Percentiles rank a stretch among this genome's conserved stretches.
These are phyloP conservation scores for Corylus americana DNA, from an alignment of 306 rosid genomes.

Conservation along the genomic window DNA sequence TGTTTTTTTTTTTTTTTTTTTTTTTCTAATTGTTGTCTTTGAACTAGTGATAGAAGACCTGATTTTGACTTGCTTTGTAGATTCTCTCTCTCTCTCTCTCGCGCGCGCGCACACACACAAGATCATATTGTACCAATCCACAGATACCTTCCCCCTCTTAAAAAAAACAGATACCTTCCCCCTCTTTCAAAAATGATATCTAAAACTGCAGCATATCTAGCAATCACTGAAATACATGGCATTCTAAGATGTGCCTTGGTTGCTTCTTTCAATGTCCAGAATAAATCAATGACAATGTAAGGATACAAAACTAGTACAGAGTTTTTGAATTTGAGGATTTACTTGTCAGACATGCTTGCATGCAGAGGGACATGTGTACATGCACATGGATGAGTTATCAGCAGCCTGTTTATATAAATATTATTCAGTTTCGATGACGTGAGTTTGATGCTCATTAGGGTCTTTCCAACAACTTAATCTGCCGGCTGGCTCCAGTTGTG, in stretches of 20 bases:
- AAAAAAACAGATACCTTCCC: not conserved
- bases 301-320: not conserved
- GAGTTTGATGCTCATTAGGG: not conserved
- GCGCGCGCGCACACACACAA: not conserved
- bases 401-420: not conserved
- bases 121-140: not conserved
- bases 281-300: not conserved
- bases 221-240: not conserved
- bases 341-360: not conserved
- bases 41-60: not conserved
- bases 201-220: not conserved
- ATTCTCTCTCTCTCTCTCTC: not conserved
- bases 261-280: not conserved
- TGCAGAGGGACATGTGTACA: not conserved
- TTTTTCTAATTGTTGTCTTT: not conserved
- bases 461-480: too few species aligned
- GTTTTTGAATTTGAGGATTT: not conserved
- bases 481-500: too few species aligned
- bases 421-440: not conserved
- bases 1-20: too few species aligned
- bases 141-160: not conserved
- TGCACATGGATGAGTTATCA: not conserved
- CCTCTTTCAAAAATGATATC: not conserved
- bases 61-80: not conserved
- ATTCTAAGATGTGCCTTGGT: not conserved